Evolutionary conservation across 257 asterid genomes (phyloP).

Genomic region (Jacaranda mimosifolia): DNA sequence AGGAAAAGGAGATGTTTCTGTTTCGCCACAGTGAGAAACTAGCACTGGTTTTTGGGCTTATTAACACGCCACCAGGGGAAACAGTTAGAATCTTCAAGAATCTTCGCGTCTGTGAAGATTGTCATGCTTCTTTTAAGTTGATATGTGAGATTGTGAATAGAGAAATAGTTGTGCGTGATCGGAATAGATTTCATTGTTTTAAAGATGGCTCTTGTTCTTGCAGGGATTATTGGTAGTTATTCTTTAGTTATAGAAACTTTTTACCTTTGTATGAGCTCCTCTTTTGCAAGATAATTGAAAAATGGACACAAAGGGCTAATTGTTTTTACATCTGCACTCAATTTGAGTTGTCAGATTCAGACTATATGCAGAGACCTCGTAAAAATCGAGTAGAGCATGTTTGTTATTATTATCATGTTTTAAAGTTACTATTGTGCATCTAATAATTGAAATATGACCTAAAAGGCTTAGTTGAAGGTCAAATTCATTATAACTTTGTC

Average conservation of each 20-base stretch:
- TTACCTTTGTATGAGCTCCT: too few relatives aligned
- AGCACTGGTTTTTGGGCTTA: conserved; percentile 65
- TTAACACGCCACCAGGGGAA: conserved; percentile 54
- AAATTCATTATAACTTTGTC: too few relatives aligned
- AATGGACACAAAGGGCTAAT: too few relatives aligned
- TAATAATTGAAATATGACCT: too few relatives aligned
- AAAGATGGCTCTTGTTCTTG: conserved; percentile 72
- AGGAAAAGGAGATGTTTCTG: conserved; percentile 55
- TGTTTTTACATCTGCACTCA: too few relatives aligned
- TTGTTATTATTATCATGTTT: too few relatives aligned
- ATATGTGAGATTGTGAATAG: conserved; percentile 57
- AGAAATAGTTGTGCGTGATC: conserved; percentile 65
- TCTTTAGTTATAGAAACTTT: neutral
- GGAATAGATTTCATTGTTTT: conserved; percentile 68
- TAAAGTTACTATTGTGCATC: too few relatives aligned
- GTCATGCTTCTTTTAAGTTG: conserved; percentile 69
- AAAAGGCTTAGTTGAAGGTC: too few relatives aligned
- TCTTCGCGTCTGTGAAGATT: conserved; percentile 80
- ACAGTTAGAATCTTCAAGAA: conserved; percentile 68
- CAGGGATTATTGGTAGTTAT: conserved; percentile 61
- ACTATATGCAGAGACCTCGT: too few relatives aligned
- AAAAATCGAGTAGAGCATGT: too few relatives aligned
- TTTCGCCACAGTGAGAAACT: conserved; percentile 68
- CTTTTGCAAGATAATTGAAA: too few relatives aligned
- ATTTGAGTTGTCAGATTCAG: too few relatives aligned